Evolutionary conservation across 1,139 yeast genomes (phyloP), one percentile per base, ranked within the genome.

Genomic region (Debaryomyces fabryi): DNA sequence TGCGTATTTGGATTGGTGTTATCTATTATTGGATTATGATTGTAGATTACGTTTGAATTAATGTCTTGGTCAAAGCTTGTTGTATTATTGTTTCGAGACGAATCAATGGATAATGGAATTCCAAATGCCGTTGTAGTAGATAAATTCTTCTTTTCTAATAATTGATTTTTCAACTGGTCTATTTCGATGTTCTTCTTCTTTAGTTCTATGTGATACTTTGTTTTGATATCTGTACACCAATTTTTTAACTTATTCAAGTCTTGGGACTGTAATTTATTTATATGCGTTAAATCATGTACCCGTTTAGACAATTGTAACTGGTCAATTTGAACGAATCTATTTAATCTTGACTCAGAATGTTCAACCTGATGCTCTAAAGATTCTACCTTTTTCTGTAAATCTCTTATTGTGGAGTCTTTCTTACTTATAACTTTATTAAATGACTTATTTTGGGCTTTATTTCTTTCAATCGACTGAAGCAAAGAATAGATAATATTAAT

Each of bases 401-500:
- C 58, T 7, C 62, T 64, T 6, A 72, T 67, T 6, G 63, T 59
- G 9, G 59, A 56, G 45, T 75, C 75, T 45, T 72, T 68, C 32
- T 61, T 64, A 12, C 54, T 55, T 7, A 74, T 55, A 0, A 65
- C 57, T 39, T 64, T 65, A 48, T 71, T 71, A 38, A 73, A 67
- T 4, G 63, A 52, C 40, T 61, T 65, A 44, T 69, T 72, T 44
- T 72, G 78, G 3, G 53, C 59, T 35, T 76, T 64, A 49, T 67
- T 65, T 33, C 76, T 60, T 41, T 77, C 81, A 1, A 76, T 62
- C 5, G 74, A 68, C 46, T 69, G 70, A 3, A 74, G 53, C 6
- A 78, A 59, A 2, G 76, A 69, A 52, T 76, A 74, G 2, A 78
- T 67, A 38, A 74, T 68, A 53, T 76, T 76, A 27, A 78, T 72